Evolutionary conservation across 208 protist species (phyloP), one percentile per base, ranked within the genome.

Genomic region (Acanthamoeba royreba): DNA sequence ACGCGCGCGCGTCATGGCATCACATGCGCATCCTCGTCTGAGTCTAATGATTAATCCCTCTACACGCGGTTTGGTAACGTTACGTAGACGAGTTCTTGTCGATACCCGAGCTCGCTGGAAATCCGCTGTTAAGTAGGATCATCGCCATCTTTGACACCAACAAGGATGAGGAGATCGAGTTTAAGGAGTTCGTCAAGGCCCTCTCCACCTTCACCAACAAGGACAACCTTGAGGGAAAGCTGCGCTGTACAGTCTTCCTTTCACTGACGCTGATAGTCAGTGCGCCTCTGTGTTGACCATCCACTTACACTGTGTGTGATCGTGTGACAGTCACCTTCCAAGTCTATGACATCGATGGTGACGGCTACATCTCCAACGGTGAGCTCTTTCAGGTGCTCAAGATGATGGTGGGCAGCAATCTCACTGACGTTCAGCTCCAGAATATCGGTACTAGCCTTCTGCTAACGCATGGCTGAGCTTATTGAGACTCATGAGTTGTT

Each of bases 311-410:
- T 28, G 31, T 72, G 28, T 40, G 17, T 53, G 15, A 25, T 83
- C n/a, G 19, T 83, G 15, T 45, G 19, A 31, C 28, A 85, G 40
- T 85, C 40, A 85, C 45, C 13, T 98, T 98, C 79, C 33, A 97
- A 69, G 96, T 98, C 3, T 98, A 98, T 87, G 98, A 98, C 94
- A 96, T 98, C 25, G 97, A 98, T 92, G 58, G 92, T 49, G 98
- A 98, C 92, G 98, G 98, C 3, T 98, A 94, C 88, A 98, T 98
- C 89, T 95, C 92, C 31, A 98, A 98, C 93, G 98, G 97, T 46
- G 98, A 98, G 79, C 94, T 98, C 35, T 98, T 97, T 89, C 83
- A 97, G 53, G 97, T 98, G 31, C 96, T 98, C 22, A 98, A 98
- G 72, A 97, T 98, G 92, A 98, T 98, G 97, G 97, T 98, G 13